These are phyloP conservation scores for Sporobolus alterniflorus DNA, from an alignment of 202 grass and related monocot genomes.

Conservation along the genomic window DNA sequence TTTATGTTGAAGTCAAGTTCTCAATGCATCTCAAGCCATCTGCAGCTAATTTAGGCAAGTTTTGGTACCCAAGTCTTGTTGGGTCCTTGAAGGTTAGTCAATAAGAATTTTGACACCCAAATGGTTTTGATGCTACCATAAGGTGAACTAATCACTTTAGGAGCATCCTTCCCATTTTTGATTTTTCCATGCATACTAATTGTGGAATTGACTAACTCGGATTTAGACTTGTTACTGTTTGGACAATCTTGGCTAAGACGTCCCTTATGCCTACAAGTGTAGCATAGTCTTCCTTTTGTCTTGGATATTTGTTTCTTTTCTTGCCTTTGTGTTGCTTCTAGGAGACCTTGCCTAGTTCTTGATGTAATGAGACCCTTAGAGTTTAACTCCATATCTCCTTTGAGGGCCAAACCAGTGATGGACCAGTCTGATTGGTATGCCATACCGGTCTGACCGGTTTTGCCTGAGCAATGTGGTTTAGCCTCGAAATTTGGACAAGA, in stretches of 20 bases:
- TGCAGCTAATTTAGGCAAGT: background rate
- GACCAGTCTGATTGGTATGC: too few species aligned
- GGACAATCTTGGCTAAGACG: background rate
- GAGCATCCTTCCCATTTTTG: background rate
- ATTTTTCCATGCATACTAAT: background rate
- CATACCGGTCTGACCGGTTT: too few species aligned
- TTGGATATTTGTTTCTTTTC: too few species aligned
- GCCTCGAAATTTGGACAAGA: too few species aligned
- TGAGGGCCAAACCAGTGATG: too few species aligned
- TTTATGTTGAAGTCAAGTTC: background rate
- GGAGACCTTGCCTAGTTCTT: too few species aligned
- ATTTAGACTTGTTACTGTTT: background rate
- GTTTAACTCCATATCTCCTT: too few species aligned
- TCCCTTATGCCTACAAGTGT: background rate
- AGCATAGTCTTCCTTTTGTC: background rate
- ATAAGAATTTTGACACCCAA: background rate
- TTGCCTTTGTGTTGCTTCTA: too few species aligned
- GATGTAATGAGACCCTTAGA: too few species aligned
- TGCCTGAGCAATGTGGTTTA: too few species aligned
- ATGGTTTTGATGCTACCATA: background rate
- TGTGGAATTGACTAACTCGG: background rate
- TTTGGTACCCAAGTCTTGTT: background rate
- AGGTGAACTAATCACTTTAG: background rate
- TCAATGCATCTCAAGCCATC: background rate
- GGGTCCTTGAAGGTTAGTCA: background rate